phyloP scores from a whole-genome alignment of 208 protist genomes.

The Histomonas meleagridis region DNA sequence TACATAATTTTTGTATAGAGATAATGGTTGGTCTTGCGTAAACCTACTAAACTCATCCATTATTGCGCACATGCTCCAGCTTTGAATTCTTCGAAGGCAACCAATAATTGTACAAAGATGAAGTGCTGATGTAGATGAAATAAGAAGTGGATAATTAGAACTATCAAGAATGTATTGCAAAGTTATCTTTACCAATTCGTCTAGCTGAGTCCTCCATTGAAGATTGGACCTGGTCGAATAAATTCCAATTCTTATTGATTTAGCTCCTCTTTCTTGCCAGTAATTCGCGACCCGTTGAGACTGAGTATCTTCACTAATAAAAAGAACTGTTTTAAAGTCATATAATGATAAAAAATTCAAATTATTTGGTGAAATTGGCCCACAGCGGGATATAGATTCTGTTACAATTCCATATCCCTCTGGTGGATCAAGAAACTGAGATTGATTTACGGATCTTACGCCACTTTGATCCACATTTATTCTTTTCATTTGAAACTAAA shows the following conservation, averaged over 20 bases:
- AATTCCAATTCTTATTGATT: neutral
- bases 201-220: neutral
- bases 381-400: neutral
- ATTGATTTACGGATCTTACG: neutral
- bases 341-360: neutral
- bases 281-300: neutral
- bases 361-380: neutral
- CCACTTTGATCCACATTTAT: no score
- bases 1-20: neutral
- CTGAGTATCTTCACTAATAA: neutral
- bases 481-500: no score
- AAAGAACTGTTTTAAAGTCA: constrained; percentile 9
- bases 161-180: constrained; percentile 7
- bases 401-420: neutral
- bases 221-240: neutral
- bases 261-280: neutral
- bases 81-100: constrained; percentile 6
- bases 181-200: neutral
- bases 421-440: constrained; percentile 1
- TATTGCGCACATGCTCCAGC: neutral
- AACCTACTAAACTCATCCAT: neutral
- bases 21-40: neutral
- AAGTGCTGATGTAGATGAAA: neutral
- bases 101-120: constrained; percentile 5
- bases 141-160: neutral